Conservation (phyloP, 2,329 filamentous ascomycete genomes). For the Hawksworthiomyces lignivorus region DNA sequence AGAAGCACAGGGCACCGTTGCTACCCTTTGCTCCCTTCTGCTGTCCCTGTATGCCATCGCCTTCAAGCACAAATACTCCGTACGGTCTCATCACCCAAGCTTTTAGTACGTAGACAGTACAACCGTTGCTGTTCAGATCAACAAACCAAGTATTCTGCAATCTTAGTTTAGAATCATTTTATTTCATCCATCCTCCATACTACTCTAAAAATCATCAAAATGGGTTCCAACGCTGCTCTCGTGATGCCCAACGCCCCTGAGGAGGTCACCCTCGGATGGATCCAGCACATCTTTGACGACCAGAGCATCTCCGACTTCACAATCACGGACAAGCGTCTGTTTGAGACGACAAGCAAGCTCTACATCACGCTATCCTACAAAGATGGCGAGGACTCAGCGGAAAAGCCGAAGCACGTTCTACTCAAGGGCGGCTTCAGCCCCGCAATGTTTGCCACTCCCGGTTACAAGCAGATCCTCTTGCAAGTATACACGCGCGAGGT, state of each 20-base stretch:
- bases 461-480: constrained; percentile 13
- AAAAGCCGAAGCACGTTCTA: constrained; percentile 15
- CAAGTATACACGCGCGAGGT: constrained; percentile 22
- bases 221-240: neutral
- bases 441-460: constrained; percentile 21
- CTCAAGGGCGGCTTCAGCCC: constrained; percentile 57
- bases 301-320: constrained; percentile 1
- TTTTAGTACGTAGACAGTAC: no score
- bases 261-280: constrained; percentile 5
- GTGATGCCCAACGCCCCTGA: constrained; percentile 5
- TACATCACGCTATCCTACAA: constrained; percentile 21
- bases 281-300: constrained; percentile 4
- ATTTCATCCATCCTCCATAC: no score
- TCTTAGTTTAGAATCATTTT: no score
- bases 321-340: constrained; percentile 3
- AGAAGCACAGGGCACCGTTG: no score
- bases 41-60: no score
- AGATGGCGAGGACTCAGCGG: constrained; percentile 16
- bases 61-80: no score
- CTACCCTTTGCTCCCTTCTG: no score
- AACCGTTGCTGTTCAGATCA: no score
- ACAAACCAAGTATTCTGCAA: no score
- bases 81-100: no score
- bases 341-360: constrained; percentile 10
- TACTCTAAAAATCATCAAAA: no score